phyloP scores from a whole-genome alignment of 257 asterid species.

The Jasminum sambac region DNA sequence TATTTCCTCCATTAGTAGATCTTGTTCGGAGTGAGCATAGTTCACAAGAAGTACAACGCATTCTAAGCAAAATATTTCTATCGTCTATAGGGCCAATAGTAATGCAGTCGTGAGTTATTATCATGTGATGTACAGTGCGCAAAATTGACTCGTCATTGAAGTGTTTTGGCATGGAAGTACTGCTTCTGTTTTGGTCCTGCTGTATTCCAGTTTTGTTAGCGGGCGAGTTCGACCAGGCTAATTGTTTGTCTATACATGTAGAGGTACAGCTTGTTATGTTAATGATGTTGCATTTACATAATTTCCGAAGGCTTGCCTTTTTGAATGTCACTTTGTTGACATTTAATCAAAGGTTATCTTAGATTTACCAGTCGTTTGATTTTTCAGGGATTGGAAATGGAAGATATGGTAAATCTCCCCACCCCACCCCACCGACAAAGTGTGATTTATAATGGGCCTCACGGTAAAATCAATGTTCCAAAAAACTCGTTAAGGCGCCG shows the following conservation, averaged over 20 bases:
- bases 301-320: neutral
- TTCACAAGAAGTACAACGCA: conserved; percentile 76
- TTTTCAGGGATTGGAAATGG: no score
- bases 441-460: no score
- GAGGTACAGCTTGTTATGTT: neutral
- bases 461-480: no score
- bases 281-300: neutral
- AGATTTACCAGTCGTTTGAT: no score
- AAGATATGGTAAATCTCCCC: no score
- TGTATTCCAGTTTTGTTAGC: conserved; percentile 4
- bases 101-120: conserved; percentile 33
- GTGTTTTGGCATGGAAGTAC: neutral
- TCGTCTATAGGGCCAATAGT: conserved; percentile 74
- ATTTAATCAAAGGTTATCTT: neutral
- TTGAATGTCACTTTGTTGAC: neutral
- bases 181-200: neutral
- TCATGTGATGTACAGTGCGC: neutral
- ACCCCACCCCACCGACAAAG: no score
- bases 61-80: conserved; percentile 63
- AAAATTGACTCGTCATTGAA: neutral
- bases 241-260: neutral
- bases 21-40: conserved; percentile 93
- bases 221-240: neutral
- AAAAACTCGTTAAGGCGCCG: no score
- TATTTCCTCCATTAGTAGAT: conserved; percentile 74